These are phyloP conservation scores for Nakataea oryzae DNA, from an alignment of 2,329 filamentous ascomycete species.

Conservation along the genomic window DNA sequence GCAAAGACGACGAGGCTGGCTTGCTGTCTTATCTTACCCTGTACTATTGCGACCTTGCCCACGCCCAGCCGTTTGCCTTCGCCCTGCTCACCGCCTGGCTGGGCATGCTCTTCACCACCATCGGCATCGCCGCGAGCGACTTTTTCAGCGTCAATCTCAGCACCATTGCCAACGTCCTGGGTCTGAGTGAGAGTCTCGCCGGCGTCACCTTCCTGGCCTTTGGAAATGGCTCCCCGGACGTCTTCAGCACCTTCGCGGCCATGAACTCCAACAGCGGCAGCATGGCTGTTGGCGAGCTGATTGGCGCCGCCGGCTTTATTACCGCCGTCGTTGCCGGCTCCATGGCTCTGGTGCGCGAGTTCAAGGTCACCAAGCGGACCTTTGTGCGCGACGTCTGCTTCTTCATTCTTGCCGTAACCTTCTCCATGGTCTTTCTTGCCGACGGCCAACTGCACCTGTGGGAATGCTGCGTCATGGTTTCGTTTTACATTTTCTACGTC, in stretches of 20 bases:
- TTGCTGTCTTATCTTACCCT: conserved; percentile 79
- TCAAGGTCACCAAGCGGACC: conserved; percentile 78
- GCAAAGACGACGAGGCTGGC: conserved; percentile 80
- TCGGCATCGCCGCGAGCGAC: conserved; percentile 94
- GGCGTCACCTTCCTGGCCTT: conserved; percentile 95
- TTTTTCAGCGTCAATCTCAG: conserved; percentile 97
- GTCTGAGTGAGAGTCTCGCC: conserved; percentile 90
- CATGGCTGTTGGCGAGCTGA: conserved; percentile 87
- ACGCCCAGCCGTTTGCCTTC: conserved; percentile 69
- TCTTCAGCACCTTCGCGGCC: conserved; percentile 96
- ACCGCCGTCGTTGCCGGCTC: conserved; percentile 92
- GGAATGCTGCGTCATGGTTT: conserved; percentile 88
- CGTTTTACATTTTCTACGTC: conserved; percentile 85
- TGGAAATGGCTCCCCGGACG: conserved; percentile 94
- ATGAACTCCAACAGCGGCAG: conserved; percentile 97
- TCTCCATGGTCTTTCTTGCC: conserved; percentile 77
- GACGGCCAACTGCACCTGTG: conserved; percentile 77
- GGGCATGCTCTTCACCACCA: conserved; percentile 84
- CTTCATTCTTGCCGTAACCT: conserved; percentile 77
- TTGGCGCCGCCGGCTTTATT: conserved; percentile 93
- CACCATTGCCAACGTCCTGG: conserved; percentile 79
- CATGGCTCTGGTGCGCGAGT: conserved; percentile 94
- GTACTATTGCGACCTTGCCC: conserved; percentile 74
- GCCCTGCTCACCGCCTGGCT: conserved; percentile 71
- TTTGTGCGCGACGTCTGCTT: conserved; percentile 89